phyloP scores from a whole-genome alignment of 2,329 filamentous ascomycete genomes.

The Sporothrix pseudoabietina region DNA sequence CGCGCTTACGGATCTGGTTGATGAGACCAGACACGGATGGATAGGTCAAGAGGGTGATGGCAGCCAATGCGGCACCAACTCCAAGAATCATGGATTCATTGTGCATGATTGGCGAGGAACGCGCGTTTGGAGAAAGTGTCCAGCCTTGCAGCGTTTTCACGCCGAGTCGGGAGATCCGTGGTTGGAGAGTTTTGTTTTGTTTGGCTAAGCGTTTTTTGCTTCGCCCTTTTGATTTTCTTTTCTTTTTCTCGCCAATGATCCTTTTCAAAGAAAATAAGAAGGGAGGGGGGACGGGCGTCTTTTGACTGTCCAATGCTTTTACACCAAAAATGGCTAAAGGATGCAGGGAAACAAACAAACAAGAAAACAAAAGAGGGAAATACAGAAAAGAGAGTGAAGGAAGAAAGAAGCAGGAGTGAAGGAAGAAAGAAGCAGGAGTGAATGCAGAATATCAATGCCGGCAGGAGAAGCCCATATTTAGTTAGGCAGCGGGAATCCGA shows the following conservation, averaged over 20 bases:
- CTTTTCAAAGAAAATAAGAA: background rate
- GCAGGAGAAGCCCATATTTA: background rate
- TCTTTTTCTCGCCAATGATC: conserved; percentile 9
- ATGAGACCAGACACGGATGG: conserved; percentile 40
- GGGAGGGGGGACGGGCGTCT: background rate
- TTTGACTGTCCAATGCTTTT: conserved; percentile 16
- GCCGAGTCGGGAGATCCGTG: background rate
- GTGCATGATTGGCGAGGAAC: conserved; percentile 36
- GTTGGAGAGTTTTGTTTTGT: background rate
- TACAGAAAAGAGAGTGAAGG: background rate
- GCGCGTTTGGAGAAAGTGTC: background rate
- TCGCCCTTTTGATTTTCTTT: conserved; percentile 1
- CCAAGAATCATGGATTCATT: conserved; percentile 38
- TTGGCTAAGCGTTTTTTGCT: background rate
- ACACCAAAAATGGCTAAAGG: conserved; percentile 11
- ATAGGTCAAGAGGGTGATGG: conserved; percentile 40
- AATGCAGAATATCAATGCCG: conserved; percentile 19
- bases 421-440: background rate
- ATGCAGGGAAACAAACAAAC: conserved; percentile 13
- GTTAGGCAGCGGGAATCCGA: background rate
- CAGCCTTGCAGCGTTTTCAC: conserved; percentile 19
- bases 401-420: background rate
- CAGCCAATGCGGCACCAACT: conserved; percentile 38
- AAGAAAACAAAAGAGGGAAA: conserved; percentile 19
- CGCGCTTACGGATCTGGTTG: conserved; percentile 37